Base-by-base conservation (phyloP, 148 eudicot genomes). In the Rhododendron mucronatum region DNA sequence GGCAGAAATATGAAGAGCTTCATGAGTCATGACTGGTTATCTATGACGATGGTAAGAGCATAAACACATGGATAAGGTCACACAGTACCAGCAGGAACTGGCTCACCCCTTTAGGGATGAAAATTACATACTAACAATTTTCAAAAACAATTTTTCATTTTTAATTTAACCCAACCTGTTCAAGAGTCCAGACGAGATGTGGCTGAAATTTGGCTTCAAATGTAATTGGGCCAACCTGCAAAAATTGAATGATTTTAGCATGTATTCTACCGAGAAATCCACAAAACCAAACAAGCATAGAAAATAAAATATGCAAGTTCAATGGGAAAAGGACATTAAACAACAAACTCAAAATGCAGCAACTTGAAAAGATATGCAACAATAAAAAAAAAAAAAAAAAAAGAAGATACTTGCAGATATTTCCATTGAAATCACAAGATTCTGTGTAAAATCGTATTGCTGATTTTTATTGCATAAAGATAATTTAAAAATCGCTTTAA, bases 111-210 rank as follows among this genome's bases (percentile, higher is more conserved):
- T 28, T 26, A 75, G 82, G n/a, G 7, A 53, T 37, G 82, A 75
- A 33, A 51, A 48, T 16, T 51, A 37, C 6, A 5, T 55, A 45
- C 23, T 78, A 23, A 9, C 50, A 35, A 74, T 69, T 71, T 48
- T 14, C 18, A 73, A 14, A 81, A 28, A 80, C 16, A 20, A 37
- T 79, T 2, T 33, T 45, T 61, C 21, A 82, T 55, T 51, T 63
- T 30, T 39, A 82, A 39, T 13, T 33, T 74, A 89, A 80, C 8
- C 73, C 55, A 41, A 95, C 99, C 99, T 97, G 98, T 59, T 97
- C 96, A 75, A 94, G 94, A n/a, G 93, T 86, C 98, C 96, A 97
- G 83, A 94, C 91, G 88, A 95, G 98, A 90, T 95, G 96, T 35
- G 96, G 98, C 91, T 93, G 98, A 82, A 93, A 93, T 37, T 88